Base-by-base conservation (phyloP, 805 yeast genomes). In the Barnettozyma vustinii region DNA sequence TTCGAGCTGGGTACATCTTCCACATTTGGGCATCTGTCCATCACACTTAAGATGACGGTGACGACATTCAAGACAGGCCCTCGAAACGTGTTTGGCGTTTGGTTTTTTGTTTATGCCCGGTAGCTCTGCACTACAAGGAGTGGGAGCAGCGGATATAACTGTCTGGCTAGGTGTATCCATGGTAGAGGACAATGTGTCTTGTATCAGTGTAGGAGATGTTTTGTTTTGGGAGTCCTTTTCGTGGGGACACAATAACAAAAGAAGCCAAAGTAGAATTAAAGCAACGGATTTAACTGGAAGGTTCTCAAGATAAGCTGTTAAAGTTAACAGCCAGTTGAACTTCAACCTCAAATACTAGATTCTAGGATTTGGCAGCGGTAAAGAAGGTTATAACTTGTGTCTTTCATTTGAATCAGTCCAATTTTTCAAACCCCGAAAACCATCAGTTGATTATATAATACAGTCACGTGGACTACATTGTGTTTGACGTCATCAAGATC, bases 1-100 rank as follows among this genome's bases (percentile, higher is more conserved):
- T 9, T 46, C 42, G 4, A 58, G 43, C 46, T 64, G 64, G 3
- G 47, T 51, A 52, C 82, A 77, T 44, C 78, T 60, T 8, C 64
- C 59, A 58, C 82, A 77, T 13, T 54, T 55, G 1, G 82, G 81
- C 9, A 66, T 64, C 21, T 58, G 60, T 0, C 81, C 81, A 49
- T 73, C 77, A 55, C 82, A 77, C 53, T 74, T 76, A 48, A 74
- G 54, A 59, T 77, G 82, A 26, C 79, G 61, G 6, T 71, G 70
- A 21, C 82, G 67, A 49, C 82, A 77, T 52, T 76, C 76, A 27
- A 77, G 57, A 56, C 82, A 77, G 0, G 81, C 82, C 19, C 74
- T 57, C 0, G 76, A 68, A 6, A 72, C 74, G 45, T 74, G 77
- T 50, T 71, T 73, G 2, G 59, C 58, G 32, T 56, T 57, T 12